A percentile compares a stretch with the other conserved stretches of the same genome.
These are phyloP conservation scores for Paraleonurus japonicus DNA, from an alignment of 257 asterid species.

Conservation along the genomic window DNA sequence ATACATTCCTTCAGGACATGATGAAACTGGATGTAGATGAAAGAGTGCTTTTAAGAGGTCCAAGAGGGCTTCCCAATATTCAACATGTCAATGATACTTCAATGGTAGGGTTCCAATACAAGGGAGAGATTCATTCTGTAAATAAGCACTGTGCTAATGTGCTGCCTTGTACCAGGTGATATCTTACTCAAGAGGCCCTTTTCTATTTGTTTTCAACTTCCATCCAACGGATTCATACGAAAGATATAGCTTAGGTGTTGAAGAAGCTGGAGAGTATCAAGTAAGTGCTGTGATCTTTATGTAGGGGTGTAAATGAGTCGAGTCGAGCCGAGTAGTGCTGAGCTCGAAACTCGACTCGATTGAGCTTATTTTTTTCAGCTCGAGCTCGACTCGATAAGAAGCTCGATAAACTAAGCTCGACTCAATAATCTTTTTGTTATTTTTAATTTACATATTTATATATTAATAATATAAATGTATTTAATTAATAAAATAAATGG, in stretches of 20 bases:
- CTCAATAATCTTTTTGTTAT: no score
- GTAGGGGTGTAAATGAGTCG: no score
- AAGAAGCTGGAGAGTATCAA: slow-evolving; percentile 97
- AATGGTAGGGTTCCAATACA: slow-evolving; percentile 48
- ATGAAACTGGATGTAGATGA: slow-evolving; percentile 74
- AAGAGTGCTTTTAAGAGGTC: slow-evolving; percentile 65
- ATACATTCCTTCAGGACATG: slow-evolving; percentile 66
- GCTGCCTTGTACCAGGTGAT: slow-evolving; percentile 60
- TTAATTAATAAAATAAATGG: no score
- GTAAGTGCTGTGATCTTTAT: slow-evolving; percentile 58
- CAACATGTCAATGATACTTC: slow-evolving; percentile 80
- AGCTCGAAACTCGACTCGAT: no score
- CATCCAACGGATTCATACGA: slow-evolving; percentile 74
- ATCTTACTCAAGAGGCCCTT: slow-evolving; percentile 81
- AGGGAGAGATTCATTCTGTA: neutral
- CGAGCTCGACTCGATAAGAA: no score
- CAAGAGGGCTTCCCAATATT: slow-evolving; percentile 69
- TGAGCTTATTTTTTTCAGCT: no score
- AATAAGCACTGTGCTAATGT: slow-evolving; percentile 23
- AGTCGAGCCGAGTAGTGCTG: no score
- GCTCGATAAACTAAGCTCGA: no score
- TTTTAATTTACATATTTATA: no score
- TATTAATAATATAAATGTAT: no score
- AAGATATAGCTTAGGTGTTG: slow-evolving; percentile 74
- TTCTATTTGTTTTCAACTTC: slow-evolving; percentile 78